Base-by-base conservation (phyloP, 768 basidiomycete species). In the Termitomyces sp. region DNA sequence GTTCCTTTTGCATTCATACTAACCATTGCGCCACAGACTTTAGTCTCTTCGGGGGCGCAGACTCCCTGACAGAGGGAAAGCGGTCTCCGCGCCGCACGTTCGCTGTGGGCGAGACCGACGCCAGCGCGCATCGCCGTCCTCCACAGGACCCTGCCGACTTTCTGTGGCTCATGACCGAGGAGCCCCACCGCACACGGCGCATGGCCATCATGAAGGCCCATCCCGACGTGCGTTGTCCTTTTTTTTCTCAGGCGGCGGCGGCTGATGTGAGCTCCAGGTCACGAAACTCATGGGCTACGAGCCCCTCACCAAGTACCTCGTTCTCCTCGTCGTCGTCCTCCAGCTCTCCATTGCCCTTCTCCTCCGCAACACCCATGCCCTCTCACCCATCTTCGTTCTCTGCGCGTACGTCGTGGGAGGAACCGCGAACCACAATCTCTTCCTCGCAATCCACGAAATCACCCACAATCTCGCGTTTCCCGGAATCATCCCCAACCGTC, bases 391-490 rank as follows among this genome's bases (percentile, higher is more conserved):
- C 50, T 98, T 97, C 73, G 67, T 98, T 58, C 62, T 88, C 58
- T 77, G 78, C 13, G 93, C 96, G 1, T 98, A 98, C 69, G 78
- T 74, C 15, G 81, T 98, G 51, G 97, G 97, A 2, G 97, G 94
- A 3, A 98, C 96, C 0, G 89, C 90, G 8, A 99, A 98, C 74
- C 97, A 99, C 71, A 99, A 98, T 71, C 81, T 96, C 41, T 99
- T 99, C 74, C 84, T 99, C 50, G 94, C 97, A 45, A 97, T 99
- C 55, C 97, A 99, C 69, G 97, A 99, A 69, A 97, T 99, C 61
- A 97, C 95, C 2, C 97, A 99, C 72, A 98, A 98, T 70, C 81
- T 99, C 30, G 97, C 94, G 2, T 98, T 98, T 76, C 83, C 81
- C 61, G 81, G 88, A 24, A 82, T 98, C 48, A 77, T 75, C 53